These are phyloP conservation scores for Lactarius sanguifluus DNA, from an alignment of 768 basidiomycete species.

Conservation along the genomic window DNA sequence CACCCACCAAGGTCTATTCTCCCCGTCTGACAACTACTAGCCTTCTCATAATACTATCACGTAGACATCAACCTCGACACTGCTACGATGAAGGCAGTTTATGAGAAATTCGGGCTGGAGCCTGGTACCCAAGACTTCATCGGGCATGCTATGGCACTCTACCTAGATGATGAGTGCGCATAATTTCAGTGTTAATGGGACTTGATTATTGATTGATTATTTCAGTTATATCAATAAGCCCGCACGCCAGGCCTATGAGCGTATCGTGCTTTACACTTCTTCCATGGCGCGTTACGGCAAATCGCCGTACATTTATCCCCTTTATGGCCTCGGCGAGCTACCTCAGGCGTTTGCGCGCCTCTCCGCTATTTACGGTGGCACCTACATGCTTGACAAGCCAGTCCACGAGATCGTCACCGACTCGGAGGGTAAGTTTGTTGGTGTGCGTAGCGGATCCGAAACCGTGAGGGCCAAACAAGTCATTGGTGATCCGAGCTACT, in stretches of 20 bases:
- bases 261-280: constrained; percentile 95
- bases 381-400: constrained; percentile 98
- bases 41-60: not conserved
- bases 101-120: constrained; percentile 96
- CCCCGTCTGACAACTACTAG: not conserved
- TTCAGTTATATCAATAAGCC: constrained; percentile 88
- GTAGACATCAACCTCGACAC: constrained; percentile 85
- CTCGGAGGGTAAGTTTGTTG: constrained; percentile 83
- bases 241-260: constrained; percentile 87
- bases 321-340: constrained; percentile 98
- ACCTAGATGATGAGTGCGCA: constrained; percentile 94
- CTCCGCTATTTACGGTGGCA: constrained; percentile 97
- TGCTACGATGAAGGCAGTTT: constrained; percentile 91
- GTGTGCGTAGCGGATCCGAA: constrained; percentile 86
- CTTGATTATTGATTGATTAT: constrained; percentile 13
- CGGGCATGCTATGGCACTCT: constrained; percentile 98
- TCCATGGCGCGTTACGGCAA: constrained; percentile 99
- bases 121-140: constrained; percentile 98
- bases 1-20: constrained; percentile 83
- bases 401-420: constrained; percentile 90
- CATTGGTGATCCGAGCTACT: constrained; percentile 98
- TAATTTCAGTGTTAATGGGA: not conserved
- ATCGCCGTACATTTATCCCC: constrained; percentile 98
- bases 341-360: constrained; percentile 98
- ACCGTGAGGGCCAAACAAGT: constrained; percentile 97